Evolutionary conservation across 805 yeast genomes (phyloP).

Genomic region (Kuraishia piskuri): DNA sequence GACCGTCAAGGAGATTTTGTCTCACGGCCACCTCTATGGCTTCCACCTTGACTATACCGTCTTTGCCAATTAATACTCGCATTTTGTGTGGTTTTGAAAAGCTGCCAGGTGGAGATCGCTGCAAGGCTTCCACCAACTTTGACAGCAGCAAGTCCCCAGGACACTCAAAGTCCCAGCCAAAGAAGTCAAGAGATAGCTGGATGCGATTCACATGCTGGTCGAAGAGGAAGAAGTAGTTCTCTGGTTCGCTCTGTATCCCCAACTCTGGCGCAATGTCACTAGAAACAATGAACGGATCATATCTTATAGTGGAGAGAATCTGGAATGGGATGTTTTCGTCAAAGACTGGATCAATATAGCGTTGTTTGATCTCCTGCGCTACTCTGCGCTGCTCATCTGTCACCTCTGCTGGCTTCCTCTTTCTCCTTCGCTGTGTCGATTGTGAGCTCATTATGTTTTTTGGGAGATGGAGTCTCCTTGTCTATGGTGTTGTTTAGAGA

Average conservation of each 20-base stretch:
- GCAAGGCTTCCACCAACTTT: slow-evolving; percentile 29
- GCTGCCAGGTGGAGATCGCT: slow-evolving; percentile 15
- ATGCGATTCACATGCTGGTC: slow-evolving; percentile 58
- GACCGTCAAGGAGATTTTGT: slow-evolving; percentile 4
- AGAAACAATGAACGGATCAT: slow-evolving; percentile 51
- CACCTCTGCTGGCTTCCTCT: background rate
- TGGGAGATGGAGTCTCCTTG: no score
- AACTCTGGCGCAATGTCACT: slow-evolving; percentile 15
- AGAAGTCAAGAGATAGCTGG: slow-evolving; percentile 42
- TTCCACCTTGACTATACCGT: slow-evolving; percentile 27
- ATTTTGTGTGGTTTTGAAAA: slow-evolving; percentile 31
- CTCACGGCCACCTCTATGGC: slow-evolving; percentile 22
- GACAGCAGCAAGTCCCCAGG: slow-evolving; percentile 32
- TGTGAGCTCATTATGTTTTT: background rate
- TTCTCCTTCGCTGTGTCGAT: background rate
- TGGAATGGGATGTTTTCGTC: slow-evolving; percentile 33
- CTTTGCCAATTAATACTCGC: slow-evolving; percentile 31
- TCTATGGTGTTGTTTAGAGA: no score
- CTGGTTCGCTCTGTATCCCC: slow-evolving; percentile 13
- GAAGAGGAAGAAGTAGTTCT: slow-evolving; percentile 45
- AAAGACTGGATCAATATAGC: slow-evolving; percentile 4
- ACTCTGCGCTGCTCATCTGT: background rate
- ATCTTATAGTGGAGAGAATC: slow-evolving; percentile 64
- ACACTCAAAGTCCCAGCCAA: slow-evolving; percentile 38
- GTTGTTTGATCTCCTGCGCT: background rate